These are phyloP conservation scores for Nitzschia palea DNA, from an alignment of 108 stramenopile genomes.

Conservation along the genomic window DNA sequence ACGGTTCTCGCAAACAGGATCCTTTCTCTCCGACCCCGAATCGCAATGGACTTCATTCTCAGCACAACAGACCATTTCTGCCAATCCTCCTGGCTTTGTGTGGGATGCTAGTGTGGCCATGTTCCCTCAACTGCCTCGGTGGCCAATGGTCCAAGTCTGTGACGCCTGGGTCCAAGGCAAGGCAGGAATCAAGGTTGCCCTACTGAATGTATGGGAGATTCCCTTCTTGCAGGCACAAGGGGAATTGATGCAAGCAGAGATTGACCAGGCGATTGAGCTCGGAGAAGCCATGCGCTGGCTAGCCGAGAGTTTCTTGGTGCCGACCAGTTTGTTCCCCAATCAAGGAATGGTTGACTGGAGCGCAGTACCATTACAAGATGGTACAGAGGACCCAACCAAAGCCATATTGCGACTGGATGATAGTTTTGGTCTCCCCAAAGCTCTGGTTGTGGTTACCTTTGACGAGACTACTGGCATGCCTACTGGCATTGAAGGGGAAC, in stretches of 20 bases:
- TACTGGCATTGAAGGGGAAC: neutral
- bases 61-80: neutral
- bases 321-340: conserved; percentile 1
- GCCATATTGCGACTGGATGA: neutral
- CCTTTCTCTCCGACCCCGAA: neutral
- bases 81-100: conserved; percentile 11
- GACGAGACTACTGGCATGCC: neutral
- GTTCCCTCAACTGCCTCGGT: neutral
- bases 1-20: neutral
- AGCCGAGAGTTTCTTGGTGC: conserved; percentile 6
- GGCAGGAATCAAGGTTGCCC: neutral
- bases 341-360: conserved; percentile 5
- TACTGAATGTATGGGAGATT: conserved; percentile 5
- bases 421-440: neutral
- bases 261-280: neutral
- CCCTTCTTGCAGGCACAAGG: neutral
- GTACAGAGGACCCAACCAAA: neutral
- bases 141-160: conserved; percentile 7
- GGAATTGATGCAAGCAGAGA: neutral
- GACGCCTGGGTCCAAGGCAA: conserved; percentile 1
- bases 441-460: neutral
- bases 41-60: neutral
- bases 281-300: conserved; percentile 20
- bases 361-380: neutral
- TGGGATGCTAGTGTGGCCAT: conserved; percentile 7